phyloP scores from a whole-genome alignment of 306 rosid species.

The Argentina anserina region DNA sequence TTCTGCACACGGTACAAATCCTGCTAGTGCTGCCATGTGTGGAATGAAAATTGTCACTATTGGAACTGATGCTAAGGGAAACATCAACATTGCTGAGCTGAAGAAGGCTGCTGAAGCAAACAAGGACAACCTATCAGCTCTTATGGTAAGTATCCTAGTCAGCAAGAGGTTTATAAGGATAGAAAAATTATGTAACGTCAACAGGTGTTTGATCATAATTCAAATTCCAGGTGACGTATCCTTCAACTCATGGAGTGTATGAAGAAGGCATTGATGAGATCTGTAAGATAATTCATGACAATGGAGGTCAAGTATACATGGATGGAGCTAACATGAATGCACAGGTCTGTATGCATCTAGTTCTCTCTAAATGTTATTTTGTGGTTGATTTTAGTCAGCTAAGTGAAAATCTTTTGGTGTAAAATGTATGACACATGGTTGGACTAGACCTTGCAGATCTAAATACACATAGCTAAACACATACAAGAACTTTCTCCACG shows the following conservation, averaged over 20 bases:
- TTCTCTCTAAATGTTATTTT: background rate
- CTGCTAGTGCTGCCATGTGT: constrained; percentile 99
- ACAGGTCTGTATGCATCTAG: constrained; percentile 49
- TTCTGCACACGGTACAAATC: constrained; percentile 99
- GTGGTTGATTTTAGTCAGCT: background rate
- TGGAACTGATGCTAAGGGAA: constrained; percentile 99
- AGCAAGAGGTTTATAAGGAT: constrained; percentile 4
- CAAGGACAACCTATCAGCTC: constrained; percentile 77
- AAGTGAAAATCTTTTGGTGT: background rate
- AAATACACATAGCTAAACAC: background rate
- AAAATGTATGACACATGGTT: background rate
- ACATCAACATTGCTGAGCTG: constrained; percentile 84
- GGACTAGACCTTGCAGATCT: background rate
- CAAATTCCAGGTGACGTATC: constrained; percentile 83
- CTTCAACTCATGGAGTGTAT: constrained; percentile 96
- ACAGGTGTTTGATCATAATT: constrained; percentile 28
- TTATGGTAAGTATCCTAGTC: constrained; percentile 57
- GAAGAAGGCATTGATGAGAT: constrained; percentile 99
- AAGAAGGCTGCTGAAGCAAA: constrained; percentile 91
- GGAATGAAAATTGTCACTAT: constrained; percentile 95
- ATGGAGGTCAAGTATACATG: constrained; percentile 99
- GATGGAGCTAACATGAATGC: constrained; percentile 99
- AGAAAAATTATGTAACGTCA: constrained; percentile 7
- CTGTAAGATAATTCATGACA: constrained; percentile 93
- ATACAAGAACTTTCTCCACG: background rate